These are phyloP conservation scores for Fusarium goolgardi DNA, from an alignment of 2,329 filamentous ascomycete species.

Conservation along the genomic window DNA sequence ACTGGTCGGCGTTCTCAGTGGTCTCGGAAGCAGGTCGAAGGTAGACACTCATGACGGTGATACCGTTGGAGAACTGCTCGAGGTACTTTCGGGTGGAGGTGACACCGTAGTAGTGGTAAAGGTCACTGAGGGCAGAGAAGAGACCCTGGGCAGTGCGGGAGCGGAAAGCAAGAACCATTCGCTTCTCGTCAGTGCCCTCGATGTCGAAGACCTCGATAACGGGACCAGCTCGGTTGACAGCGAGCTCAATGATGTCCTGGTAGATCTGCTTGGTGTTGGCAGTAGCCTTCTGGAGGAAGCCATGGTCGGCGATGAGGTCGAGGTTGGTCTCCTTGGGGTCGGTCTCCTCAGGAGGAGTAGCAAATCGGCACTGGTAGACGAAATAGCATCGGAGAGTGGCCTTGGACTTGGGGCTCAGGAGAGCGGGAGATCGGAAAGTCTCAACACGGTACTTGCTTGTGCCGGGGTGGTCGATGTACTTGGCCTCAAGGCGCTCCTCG, in stretches of 20 bases:
- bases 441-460: constrained; percentile 88
- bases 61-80: constrained; percentile 98
- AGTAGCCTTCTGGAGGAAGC: constrained; percentile 96
- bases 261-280: constrained; percentile 96
- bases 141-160: constrained; percentile 91
- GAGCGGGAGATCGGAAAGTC: constrained; percentile 92
- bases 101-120: constrained; percentile 98
- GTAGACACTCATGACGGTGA: constrained; percentile 97
- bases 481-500: constrained; percentile 91
- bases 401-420: constrained; percentile 76
- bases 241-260: constrained; percentile 89
- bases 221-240: constrained; percentile 85
- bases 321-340: constrained; percentile 84
- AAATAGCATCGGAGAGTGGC: constrained; percentile 97
- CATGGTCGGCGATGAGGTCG: constrained; percentile 90
- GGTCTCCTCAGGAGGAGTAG: constrained; percentile 76
- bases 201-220: constrained; percentile 99
- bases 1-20: constrained; percentile 57
- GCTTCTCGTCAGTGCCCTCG: constrained; percentile 89
- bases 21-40: constrained; percentile 76
- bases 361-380: constrained; percentile 96
- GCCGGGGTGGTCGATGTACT: constrained; percentile 88
- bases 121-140: constrained; percentile 93
- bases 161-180: constrained; percentile 93
- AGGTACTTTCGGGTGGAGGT: constrained; percentile 98